Evolutionary conservation across 139 green algal genomes (phyloP), one percentile per base, ranked within the genome.

Genomic region (Coelastrella sp.): DNA sequence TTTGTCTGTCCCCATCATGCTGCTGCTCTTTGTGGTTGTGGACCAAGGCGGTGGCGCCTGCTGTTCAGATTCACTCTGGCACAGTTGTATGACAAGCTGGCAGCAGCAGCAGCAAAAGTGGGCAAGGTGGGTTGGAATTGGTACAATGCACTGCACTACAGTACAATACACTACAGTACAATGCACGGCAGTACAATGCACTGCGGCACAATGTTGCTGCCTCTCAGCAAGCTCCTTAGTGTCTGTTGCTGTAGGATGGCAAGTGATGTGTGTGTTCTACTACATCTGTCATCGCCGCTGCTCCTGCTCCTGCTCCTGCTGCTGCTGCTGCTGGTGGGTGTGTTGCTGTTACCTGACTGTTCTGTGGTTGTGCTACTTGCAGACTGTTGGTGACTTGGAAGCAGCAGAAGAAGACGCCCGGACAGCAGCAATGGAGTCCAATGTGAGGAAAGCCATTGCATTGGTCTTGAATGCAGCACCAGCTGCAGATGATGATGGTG

Each of bases 21-120:
- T 0, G 48, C 79, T 50, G 57, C 87, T 59, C 83, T 98, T 81
- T 98, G 95, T 82, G 92, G 94, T 17, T 98, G 95, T 73, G 38
- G 67, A 5, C 82, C 89, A 5, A 13, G 2, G 3, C 41, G 79
- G 15, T 89, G 91, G 63, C 78, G 82, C 13, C 89, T 98, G 80
- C 90, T 91, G 38, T 98, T 91, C 81, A 90, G 94, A 23, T 81
- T 94, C 88, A 92, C 87, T 3, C 60, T 96, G 37, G 79, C 72
- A 5, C 84, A 98, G 79, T 87, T 98, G 68, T 66, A 93, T 43
- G 59, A 88, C 9, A 30, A 35, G 17, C 45, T 94, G 37, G 77
- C 68, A 32, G 60, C 71, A 30, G 77, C 60, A n/a, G 60, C 77
- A 25, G 57, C 25, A 21, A 41, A 48, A 4, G 59, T 62, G 21